These are phyloP conservation scores for Psilocybe azurescens DNA, from an alignment of 768 basidiomycete species.

Conservation along the genomic window DNA sequence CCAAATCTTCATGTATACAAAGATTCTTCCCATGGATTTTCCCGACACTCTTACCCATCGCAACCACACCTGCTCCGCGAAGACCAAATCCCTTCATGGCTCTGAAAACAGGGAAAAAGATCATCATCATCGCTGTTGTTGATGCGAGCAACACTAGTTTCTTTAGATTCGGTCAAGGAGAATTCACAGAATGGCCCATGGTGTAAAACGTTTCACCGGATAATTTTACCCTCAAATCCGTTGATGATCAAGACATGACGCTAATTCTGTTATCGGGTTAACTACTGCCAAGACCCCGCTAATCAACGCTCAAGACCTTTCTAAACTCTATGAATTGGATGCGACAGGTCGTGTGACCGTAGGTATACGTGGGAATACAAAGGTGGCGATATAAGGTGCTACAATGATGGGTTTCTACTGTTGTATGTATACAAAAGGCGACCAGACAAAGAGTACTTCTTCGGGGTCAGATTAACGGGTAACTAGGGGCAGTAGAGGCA, in stretches of 20 bases:
- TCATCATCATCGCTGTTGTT: constrained; percentile 84
- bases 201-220: constrained; percentile 20
- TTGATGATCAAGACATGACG: not conserved
- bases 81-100: constrained; percentile 77
- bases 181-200: constrained; percentile 88
- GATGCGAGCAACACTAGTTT: constrained; percentile 89
- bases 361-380: not conserved
- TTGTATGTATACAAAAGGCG: not conserved
- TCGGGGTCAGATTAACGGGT: not conserved
- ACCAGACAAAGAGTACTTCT: not conserved
- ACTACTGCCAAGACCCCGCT: not conserved
- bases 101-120: constrained; percentile 85
- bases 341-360: constrained; percentile 5
- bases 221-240: not conserved
- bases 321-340: not conserved
- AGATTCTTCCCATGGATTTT: constrained; percentile 33
- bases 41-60: constrained; percentile 13
- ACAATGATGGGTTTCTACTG: not conserved
- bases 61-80: constrained; percentile 30
- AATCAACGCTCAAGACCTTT: not conserved
- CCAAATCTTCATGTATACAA: constrained; percentile 21
- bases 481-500: not conserved
- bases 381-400: not conserved
- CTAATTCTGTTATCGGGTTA: not conserved
- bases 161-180: constrained; percentile 85